Evolutionary conservation across 1,139 yeast species (phyloP), one percentile per base, ranked within the genome.

Genomic region (Suhomyces ambrosiae): DNA sequence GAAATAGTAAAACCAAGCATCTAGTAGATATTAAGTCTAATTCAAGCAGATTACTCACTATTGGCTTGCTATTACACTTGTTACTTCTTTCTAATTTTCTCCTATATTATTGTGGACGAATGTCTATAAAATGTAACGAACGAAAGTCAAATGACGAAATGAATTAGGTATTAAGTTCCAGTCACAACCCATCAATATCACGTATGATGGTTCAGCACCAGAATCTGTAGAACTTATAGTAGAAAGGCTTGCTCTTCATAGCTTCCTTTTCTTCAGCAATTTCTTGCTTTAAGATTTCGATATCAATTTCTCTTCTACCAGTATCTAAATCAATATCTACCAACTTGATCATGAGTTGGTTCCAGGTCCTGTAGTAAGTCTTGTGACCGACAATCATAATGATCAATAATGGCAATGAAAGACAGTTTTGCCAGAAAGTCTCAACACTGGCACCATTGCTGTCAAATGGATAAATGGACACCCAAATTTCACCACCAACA

Each of bases 291-390:
- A 74, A 64, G 8, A 54, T 40, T 40, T 72, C 79, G 25, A 74
- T 37, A 45, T 73, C 76, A 36, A 66, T 54, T 31, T 71, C 74
- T 52, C 76, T 65, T 56, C 76, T 63, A 18, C 80, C 80, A 10
- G 76, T 68, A 52, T 74, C 79, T 45, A 75, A 61, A 52, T 75
- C 80, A 34, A 74, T 63, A 25, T 73, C 73, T 17, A 48, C 52
- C 41, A 68, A 60, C 37, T 60, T 64, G 44, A 73, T 68, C 71
- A 68, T 10, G 60, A 45, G 28, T 50, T 47, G 35, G 47, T 40
- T 33, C 61, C 59, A 58, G 7, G 55, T 32, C 7, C 55, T 16
- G 33, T 40, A 30, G 40, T 38, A 50, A 6, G 62, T 51, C 46
- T 63, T 64, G 56, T 59, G 64, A 10, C 47, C 48, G 7, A 53